Base-by-base conservation (phyloP, 768 basidiomycete genomes). In the Kwoniella europaea region DNA sequence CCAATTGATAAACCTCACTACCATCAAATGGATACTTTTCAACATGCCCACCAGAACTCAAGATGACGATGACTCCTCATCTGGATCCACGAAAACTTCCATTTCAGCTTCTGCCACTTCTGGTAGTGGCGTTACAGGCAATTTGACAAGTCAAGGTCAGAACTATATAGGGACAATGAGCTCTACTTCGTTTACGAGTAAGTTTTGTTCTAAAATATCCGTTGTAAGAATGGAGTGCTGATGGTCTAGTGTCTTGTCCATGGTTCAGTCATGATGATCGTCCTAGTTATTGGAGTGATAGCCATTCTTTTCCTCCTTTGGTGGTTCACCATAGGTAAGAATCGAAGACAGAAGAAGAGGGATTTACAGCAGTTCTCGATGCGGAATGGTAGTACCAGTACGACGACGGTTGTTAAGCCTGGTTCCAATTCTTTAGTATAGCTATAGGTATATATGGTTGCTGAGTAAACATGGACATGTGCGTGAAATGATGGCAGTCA, bases 181-280 rank as follows among this genome's bases (percentile, higher is more conserved):
- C 46, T 50, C 46, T 50, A 50, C 46, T 13, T 50, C 46, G 18
- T 50, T 50, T 50, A 50, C 46, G 13, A 50, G 46, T 50, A 18
- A 50, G 46, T 46, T 7, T 18, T 13, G 12, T 3, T 9, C 3
- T 46, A 4, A 13, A 12, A 46, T 4, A 3, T 18, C 9, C 46
- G 9, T 46, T 50, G 46, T 13, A 15, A 50, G 12, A 18, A 50
- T 16, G 46, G 18, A 16, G 1, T 50, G 13, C 46, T 50, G 46
- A 50, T 35, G 35, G 5, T 35, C 35, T 35, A 35, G 35, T 35
- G 35, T 35, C 35, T 35, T 35, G 35, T 35, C 35, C 35, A 50
- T 50, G 46, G 46, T 15, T 50, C 57, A 58, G 57, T 58, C 27
- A 13, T 58, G 22, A 58, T 58, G 24, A n/a, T 58, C 22, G 18